Evolutionary conservation across 148 eudicot species (phyloP), one percentile per base, ranked within the genome.

Genomic region (Simmondsia chinensis): DNA sequence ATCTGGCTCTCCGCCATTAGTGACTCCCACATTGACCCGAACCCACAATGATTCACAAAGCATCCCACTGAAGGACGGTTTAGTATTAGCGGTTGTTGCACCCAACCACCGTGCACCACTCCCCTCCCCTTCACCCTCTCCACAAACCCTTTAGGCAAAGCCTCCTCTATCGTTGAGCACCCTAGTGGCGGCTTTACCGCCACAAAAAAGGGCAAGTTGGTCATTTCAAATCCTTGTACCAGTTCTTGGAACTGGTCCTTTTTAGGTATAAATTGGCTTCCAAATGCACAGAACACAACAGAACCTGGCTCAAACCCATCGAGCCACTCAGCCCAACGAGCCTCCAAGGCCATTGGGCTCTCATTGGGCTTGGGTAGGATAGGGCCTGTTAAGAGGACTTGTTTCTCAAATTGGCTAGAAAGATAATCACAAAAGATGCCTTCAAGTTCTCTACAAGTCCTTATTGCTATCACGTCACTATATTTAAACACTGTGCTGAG

Each of bases 11-110:
- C 57, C 28, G 74, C 63, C 73, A 63, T 39, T 54, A 82, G 23
- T 0, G 73, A 52, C 52, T 83, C 94, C 87, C 80, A 75, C 77
- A 83, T 72, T 2, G 83, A 72, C 17, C 80, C 87, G 20, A 65
- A 69, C 24, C 83, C 80, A 48, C 83, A 69, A 13, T 75, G 79
- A 58, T 44, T 75, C 54, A 73, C 83, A 53, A 83, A 79, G 43
- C 94, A 83, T 37, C 87, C 87, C 1, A 83, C 64, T 0, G 87
- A 72, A n/a, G 46, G 55, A 38, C 79, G 87, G 10, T 34, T 43
- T 27, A 79, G 17, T 9, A 83, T 39, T 18, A 47, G 39, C 15
- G 63, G 40, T 34, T 83, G 94, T 28, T 57, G 77, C 9, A 79
- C 79, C 86, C 82, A 75, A 11, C 63, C 83, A 1, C 66, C 78